Base-by-base conservation (phyloP, 139 green algal species). In the Ulvella scutata region DNA sequence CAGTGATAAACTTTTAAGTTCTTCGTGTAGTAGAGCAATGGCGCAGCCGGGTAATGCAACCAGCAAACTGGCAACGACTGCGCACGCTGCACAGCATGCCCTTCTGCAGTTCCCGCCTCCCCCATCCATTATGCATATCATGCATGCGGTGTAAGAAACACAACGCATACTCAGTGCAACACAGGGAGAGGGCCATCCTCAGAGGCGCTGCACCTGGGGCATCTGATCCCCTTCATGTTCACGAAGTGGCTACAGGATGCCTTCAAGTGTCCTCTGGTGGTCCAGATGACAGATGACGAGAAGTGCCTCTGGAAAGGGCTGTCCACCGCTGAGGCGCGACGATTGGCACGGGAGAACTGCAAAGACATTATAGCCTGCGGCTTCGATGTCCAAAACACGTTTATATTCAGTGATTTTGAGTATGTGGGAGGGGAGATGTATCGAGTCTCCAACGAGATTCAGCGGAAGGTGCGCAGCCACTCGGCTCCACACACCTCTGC, bases 361-460 rank as follows among this genome's bases (percentile, higher is more conserved):
- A 97, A 97, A 83, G 95, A 99, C 84, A 99, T 99, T 84, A 98
- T 99, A 61, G 95, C 95, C 13, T 98, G 93, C 81, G 95, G 95
- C 28, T 99, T 99, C 80, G 92, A 99, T 78, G 61, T 90, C 6
- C 72, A 82, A 21, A 88, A 88, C 67, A 99, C 95, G 3, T 99
- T 99, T 85, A 97, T 99, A 74, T 99, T 99, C 85, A 88, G 78
- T 1, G 94, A 99, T 83, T 97, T 96, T 81, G 91, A 97, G 67
- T 99, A 95, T 78, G 83, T 98, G 43, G 90, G 92, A 38, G 92
- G 90, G 26, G 83, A 85, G 13, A 97, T 99, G 74, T 98, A 99
- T 84, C 82, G 87, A 7, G 35, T 39, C 62, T 20, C 33, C 62
- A 39, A 33, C 13, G 33, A 40, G n/a, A 28, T 74, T 20, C 33